Evolutionary conservation across 2,329 filamentous ascomycete genomes (phyloP), one percentile per base, ranked within the genome.

Genomic region (Huntiella savannae): DNA sequence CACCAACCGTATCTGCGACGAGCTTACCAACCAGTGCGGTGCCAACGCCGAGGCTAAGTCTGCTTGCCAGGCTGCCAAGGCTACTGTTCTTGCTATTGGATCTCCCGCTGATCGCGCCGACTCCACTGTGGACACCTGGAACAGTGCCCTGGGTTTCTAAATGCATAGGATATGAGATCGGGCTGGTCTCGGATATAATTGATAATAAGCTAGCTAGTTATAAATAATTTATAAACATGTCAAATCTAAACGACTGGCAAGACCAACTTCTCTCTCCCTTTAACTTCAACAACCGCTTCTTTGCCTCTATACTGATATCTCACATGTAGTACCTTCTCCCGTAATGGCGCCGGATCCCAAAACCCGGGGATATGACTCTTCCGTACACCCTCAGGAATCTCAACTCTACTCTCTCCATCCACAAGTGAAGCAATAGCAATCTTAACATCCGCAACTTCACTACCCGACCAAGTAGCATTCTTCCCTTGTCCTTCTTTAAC

Each of bases 1-100:
- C 65, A 79, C 75, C 58, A 80, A 79, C 67, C 71, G 75, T 51
- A 75, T 82, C 58, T 77, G 73, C 60, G 77, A 82, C 60, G 75
- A 80, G 63, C 67, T 82, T 49, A 68, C 60, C 56, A 81, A 79
- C 61, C 73, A 77, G 34, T 82, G 77, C 61, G 62, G 64, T 35
- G 77, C 77, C 45, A 76, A 75, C 56, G 65, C 63, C 19, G 75
- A 71, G 3, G 77, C 75, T 46, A 65, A 71, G 52, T 57, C 65
- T 10, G 65, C 67, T 4, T 77, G 72, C 59, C 53, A 58, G 43
- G 59, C 61, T 17, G 75, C 74, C 2, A 63, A 76, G 60, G 63
- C 68, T 39, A 34, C 43, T 15, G 41, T 52, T 19, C 44, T 40
- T n/a, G 51, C 50, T 34, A 49, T 49, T 40, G 51, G 51, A 13